Evolutionary conservation across 208 protist genomes (phyloP).

Genomic region (Trypanosoma congolense): DNA sequence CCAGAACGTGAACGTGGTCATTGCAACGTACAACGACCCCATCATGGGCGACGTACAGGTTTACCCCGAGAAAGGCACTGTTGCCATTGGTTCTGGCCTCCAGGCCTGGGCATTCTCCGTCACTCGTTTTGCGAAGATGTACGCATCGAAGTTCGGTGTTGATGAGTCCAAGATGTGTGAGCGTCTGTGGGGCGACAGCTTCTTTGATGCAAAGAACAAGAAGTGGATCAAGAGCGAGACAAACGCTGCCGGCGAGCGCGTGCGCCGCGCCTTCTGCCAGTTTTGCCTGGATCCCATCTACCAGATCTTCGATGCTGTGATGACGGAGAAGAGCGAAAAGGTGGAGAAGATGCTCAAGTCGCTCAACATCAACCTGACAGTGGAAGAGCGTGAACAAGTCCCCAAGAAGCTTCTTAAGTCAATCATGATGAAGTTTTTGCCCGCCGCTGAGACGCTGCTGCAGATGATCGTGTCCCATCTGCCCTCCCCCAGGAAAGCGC

Average conservation of each 20-base stretch:
- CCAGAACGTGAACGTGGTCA: conserved; percentile 86
- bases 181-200: conserved; percentile 98
- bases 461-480: conserved; percentile 99
- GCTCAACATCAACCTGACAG: conserved; percentile 90
- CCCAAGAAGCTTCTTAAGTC: conserved; percentile 96
- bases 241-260: conserved; percentile 54
- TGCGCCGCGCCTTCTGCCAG: conserved; percentile 89
- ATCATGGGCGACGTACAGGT: conserved; percentile 89
- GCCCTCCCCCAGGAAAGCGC: conserved; percentile 96
- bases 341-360: conserved; percentile 92
- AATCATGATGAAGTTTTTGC: conserved; percentile 97
- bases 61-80: conserved; percentile 90
- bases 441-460: conserved; percentile 96
- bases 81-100: conserved; percentile 98
- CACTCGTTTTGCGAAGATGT: conserved; percentile 75
- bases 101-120: conserved; percentile 99
- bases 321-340: conserved; percentile 93
- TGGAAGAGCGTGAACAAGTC: conserved; percentile 88
- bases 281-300: conserved; percentile 98
- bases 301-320: conserved; percentile 93
- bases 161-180: conserved; percentile 78
- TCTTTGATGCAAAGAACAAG: conserved; percentile 92
- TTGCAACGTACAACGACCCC: conserved; percentile 96
- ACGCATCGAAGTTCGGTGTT: conserved; percentile 93
- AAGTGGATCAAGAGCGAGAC: conserved; percentile 74